Evolutionary conservation across 2,329 filamentous ascomycete species (phyloP).

Genomic region (Acrocalymma vagum): DNA sequence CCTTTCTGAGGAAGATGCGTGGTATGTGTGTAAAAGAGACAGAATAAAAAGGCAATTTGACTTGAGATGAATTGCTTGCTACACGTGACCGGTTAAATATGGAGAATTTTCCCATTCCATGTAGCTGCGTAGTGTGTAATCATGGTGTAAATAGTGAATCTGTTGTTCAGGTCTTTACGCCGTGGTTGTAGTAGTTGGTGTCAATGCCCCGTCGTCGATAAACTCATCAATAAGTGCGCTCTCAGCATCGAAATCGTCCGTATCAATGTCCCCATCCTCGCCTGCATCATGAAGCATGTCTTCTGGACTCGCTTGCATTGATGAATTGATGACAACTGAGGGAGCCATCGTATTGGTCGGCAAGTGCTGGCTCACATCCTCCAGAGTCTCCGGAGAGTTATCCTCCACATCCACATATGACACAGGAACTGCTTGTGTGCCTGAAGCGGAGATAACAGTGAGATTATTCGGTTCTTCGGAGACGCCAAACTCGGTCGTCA

Average conservation of each 20-base stretch:
- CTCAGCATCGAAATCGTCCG: slow-evolving; percentile 33
- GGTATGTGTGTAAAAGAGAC: too few species aligned
- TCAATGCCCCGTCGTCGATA: slow-evolving; percentile 27
- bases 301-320: background rate
- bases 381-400: background rate
- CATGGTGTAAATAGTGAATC: too few species aligned
- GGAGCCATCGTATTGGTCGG: background rate
- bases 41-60: too few species aligned
- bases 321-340: background rate
- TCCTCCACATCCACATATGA: background rate
- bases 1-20: too few species aligned
- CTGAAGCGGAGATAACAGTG: slow-evolving; percentile 37
- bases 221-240: slow-evolving; percentile 35
- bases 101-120: too few species aligned
- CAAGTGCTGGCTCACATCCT: background rate
- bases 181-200: slow-evolving; percentile 24
- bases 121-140: too few species aligned
- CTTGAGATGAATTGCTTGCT: too few species aligned
- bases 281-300: slow-evolving; percentile 24
- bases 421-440: slow-evolving; percentile 18
- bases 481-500: slow-evolving; percentile 45
- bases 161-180: too few species aligned
- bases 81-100: too few species aligned
- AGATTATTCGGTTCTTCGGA: slow-evolving; percentile 39
- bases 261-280: slow-evolving; percentile 36